Conservation (phyloP, 139 green algal genomes). For the Chlamydomonas eustigma region DNA sequence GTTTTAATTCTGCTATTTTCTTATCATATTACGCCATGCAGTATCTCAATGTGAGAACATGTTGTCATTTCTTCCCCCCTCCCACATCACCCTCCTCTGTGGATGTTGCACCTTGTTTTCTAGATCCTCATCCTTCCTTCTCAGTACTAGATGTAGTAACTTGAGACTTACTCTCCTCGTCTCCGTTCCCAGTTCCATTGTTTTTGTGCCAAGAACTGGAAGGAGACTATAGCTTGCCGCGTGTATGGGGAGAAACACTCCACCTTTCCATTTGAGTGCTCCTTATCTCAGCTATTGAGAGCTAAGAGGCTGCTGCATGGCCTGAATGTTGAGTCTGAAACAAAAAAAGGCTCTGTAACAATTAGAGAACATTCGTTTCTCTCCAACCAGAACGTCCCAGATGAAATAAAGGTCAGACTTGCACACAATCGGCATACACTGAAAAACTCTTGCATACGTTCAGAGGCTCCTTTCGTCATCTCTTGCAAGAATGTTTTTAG, state of each 20-base stretch:
- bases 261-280: slow-evolving; percentile 32
- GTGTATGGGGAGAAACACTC: slow-evolving; percentile 17
- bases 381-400: not conserved
- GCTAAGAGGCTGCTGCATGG: slow-evolving; percentile 8
- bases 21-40: too few species aligned
- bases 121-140: too few species aligned
- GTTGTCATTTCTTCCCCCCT: too few species aligned
- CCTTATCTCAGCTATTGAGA: slow-evolving; percentile 1
- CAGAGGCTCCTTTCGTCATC: not conserved
- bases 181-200: slow-evolving; percentile 26
- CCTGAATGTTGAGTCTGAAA: not conserved
- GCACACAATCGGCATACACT: not conserved
- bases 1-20: too few species aligned
- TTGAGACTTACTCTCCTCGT: not conserved
- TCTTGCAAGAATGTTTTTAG: too few species aligned
- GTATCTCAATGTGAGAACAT: too few species aligned
- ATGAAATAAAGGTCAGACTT: not conserved
- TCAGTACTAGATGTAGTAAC: too few species aligned
- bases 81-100: too few species aligned
- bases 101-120: too few species aligned
- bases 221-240: slow-evolving; percentile 20
- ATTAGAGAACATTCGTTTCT: not conserved
- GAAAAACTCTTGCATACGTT: not conserved
- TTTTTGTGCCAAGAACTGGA: slow-evolving; percentile 41
- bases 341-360: not conserved